phyloP scores from a whole-genome alignment of 345 rosid species.

The Linum lewisii region DNA sequence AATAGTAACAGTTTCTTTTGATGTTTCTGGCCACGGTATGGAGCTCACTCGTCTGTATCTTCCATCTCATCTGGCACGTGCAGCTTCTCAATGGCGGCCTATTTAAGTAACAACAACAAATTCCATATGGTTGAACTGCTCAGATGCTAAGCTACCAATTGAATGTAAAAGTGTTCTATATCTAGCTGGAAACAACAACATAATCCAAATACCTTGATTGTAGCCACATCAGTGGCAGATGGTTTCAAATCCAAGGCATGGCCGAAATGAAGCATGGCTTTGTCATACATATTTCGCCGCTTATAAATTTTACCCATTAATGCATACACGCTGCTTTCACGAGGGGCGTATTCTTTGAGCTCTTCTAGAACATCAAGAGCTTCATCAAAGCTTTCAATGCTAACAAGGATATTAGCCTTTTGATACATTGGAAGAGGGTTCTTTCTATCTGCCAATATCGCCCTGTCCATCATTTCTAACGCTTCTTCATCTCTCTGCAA shows the following conservation, averaged over 20 bases:
- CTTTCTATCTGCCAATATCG: conserved; percentile 79
- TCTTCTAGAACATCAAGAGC: conserved; percentile 87
- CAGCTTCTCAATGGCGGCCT: conserved; percentile 96
- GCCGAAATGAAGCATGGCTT: conserved; percentile 91
- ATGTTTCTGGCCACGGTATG: background rate
- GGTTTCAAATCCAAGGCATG: conserved; percentile 97
- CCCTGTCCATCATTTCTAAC: conserved; percentile 80
- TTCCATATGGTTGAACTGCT: background rate
- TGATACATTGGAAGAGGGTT: conserved; percentile 98
- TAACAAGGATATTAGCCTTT: conserved; percentile 77
- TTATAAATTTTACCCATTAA: conserved; percentile 89
- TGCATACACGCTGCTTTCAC: conserved; percentile 88
- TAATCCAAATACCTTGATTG: conserved; percentile 53
- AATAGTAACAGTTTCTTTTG: background rate
- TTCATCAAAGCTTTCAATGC: conserved; percentile 70
- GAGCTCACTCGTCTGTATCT: conserved; percentile 21
- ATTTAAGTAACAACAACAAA: conserved; percentile 13
- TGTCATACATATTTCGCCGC: conserved; percentile 62
- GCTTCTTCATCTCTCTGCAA: conserved; percentile 83
- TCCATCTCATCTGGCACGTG: conserved; percentile 92
- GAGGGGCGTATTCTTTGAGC: conserved; percentile 87
- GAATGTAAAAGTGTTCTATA: no score
- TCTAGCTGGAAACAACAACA: background rate
- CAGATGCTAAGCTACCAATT: background rate
- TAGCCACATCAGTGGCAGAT: conserved; percentile 81